These are phyloP conservation scores for Austroboletus niveus DNA, from an alignment of 1,284 basidiomycete genomes.

Conservation along the genomic window DNA sequence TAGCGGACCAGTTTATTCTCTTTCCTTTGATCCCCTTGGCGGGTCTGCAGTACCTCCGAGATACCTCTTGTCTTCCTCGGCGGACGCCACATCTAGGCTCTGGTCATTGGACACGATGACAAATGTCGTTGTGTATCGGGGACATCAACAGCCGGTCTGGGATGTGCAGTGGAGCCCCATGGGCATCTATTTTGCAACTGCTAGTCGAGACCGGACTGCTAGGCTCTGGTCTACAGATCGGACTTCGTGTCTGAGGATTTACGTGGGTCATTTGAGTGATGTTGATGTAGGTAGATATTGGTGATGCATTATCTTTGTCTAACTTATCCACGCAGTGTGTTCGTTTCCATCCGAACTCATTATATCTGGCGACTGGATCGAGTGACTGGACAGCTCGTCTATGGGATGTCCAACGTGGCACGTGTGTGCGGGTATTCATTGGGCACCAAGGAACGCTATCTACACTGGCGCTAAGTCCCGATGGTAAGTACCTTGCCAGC, in stretches of 20 bases:
- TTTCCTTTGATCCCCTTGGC: slow-evolving; percentile 89
- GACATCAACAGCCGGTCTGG: slow-evolving; percentile 98
- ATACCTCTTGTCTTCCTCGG: slow-evolving; percentile 90
- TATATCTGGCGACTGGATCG: slow-evolving; percentile 97
- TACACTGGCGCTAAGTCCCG: slow-evolving; percentile 86
- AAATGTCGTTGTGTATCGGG: slow-evolving; percentile 92
- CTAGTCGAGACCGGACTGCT: slow-evolving; percentile 91
- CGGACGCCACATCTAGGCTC: slow-evolving; percentile 87
- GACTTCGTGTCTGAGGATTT: slow-evolving; percentile 84
- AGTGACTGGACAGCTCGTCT: slow-evolving; percentile 94
- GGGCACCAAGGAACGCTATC: slow-evolving; percentile 94
- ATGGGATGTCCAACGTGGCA: slow-evolving; percentile 98
- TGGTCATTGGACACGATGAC: slow-evolving; percentile 97
- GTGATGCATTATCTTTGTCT: slow-evolving; percentile 5
- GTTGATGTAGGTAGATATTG: slow-evolving; percentile 77
- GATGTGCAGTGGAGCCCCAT: slow-evolving; percentile 98
- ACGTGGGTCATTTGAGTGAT: slow-evolving; percentile 95
- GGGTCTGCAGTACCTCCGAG: slow-evolving; percentile 86
- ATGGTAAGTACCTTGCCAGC: slow-evolving; percentile 91
- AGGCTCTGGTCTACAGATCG: slow-evolving; percentile 96
- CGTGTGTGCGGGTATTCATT: slow-evolving; percentile 92
- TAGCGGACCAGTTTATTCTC: slow-evolving; percentile 93
- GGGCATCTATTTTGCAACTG: slow-evolving; percentile 98
- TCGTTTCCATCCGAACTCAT: slow-evolving; percentile 94
- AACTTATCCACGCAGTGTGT: slow-evolving; percentile 66